Evolutionary conservation across 768 basidiomycete species (phyloP).

Genomic region (Pleurotus cornucopiae): DNA sequence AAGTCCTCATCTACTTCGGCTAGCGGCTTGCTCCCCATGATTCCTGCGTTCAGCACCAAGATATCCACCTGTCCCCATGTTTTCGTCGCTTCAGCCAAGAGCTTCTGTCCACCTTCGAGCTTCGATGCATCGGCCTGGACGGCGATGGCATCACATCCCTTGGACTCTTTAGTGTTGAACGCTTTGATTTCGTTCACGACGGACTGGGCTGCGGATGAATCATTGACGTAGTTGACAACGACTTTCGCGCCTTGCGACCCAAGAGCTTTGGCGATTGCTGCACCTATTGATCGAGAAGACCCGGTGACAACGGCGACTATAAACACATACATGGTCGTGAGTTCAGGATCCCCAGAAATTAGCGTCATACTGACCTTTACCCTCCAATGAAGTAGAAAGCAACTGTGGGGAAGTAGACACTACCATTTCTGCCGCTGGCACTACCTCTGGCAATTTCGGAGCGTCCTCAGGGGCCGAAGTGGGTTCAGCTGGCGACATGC

Average conservation of each 20-base stretch:
- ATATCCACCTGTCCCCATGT: slow-evolving; percentile 53
- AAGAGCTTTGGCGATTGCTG: slow-evolving; percentile 48
- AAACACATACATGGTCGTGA: neutral
- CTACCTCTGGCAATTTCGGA: neutral
- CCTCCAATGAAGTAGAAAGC: neutral
- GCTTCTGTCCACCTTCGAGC: slow-evolving; percentile 37
- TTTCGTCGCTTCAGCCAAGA: slow-evolving; percentile 45
- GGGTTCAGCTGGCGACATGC: neutral
- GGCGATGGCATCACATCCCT: slow-evolving; percentile 42
- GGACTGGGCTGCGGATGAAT: slow-evolving; percentile 35
- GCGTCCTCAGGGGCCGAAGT: neutral
- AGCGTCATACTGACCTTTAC: neutral
- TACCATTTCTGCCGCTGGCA: neutral
- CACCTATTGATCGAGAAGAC: slow-evolving; percentile 57
- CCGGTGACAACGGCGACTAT: slow-evolving; percentile 32
- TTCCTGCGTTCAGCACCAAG: slow-evolving; percentile 53
- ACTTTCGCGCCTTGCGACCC: slow-evolving; percentile 55
- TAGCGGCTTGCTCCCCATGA: slow-evolving; percentile 50
- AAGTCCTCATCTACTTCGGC: slow-evolving; percentile 47
- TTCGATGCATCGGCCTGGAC: slow-evolving; percentile 51
- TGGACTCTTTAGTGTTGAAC: slow-evolving; percentile 21
- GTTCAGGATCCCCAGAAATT: neutral
- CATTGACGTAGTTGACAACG: slow-evolving; percentile 50
- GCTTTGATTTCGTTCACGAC: slow-evolving; percentile 44
- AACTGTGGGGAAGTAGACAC: neutral